Conservation (phyloP, 2,329 filamentous ascomycete species). For the Colletotrichum paranaense region DNA sequence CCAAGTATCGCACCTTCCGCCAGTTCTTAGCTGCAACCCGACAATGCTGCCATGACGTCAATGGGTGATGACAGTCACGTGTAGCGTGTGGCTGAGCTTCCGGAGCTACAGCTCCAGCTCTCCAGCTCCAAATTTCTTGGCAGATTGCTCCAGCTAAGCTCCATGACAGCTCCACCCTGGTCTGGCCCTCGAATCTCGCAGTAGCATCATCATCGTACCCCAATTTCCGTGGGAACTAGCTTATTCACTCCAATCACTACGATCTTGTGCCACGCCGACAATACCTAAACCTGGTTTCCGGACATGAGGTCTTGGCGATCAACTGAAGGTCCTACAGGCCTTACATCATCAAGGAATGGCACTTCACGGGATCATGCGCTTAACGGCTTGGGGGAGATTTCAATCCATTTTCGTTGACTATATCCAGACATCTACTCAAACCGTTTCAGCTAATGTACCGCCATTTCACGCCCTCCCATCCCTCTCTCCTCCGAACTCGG, state of each 20-base stretch:
- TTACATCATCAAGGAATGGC: background rate
- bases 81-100: conserved; percentile 2
- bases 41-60: conserved; percentile 17
- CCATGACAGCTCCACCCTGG: conserved; percentile 8
- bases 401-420: background rate
- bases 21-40: background rate
- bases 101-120: conserved; percentile 3
- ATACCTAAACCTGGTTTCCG: background rate
- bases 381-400: background rate
- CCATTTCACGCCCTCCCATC: conserved; percentile 30
- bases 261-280: background rate
- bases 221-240: conserved; percentile 2
- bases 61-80: conserved; percentile 1
- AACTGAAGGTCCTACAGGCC: background rate
- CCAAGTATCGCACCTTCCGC: background rate
- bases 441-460: conserved; percentile 12
- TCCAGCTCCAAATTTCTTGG: conserved; percentile 5
- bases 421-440: background rate
- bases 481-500: conserved; percentile 15
- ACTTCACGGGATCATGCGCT: background rate
- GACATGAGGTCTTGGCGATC: background rate
- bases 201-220: background rate
- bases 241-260: background rate
- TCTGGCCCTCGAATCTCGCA: background rate
- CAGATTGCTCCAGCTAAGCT: background rate